These are phyloP conservation scores for Tetragonia tetragonoides DNA, from an alignment of 148 eudicot species.

Conservation along the genomic window DNA sequence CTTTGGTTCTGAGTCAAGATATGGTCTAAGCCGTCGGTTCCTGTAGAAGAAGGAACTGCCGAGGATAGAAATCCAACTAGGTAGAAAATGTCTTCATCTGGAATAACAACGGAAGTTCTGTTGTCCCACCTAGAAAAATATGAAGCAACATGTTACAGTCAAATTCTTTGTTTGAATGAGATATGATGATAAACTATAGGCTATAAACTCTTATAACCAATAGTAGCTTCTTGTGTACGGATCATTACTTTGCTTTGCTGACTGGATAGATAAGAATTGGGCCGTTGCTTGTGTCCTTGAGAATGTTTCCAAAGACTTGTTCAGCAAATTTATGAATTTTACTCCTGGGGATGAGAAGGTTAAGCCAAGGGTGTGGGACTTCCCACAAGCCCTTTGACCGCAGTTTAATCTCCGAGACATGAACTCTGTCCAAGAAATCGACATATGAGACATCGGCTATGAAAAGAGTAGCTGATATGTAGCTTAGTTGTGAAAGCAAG, in stretches of 20 bases:
- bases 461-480: constrained; percentile 64
- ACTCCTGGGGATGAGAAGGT: constrained; percentile 66
- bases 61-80: constrained; percentile 68
- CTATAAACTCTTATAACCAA: background rate
- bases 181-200: background rate
- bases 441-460: constrained; percentile 56
- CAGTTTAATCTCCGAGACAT: constrained; percentile 64
- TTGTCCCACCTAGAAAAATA: constrained; percentile 60
- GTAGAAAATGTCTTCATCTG: constrained; percentile 75
- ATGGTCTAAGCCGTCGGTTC: constrained; percentile 48
- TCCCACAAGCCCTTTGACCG: constrained; percentile 74
- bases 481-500: constrained; percentile 54
- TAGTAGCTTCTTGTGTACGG: background rate
- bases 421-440: constrained; percentile 80
- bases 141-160: background rate
- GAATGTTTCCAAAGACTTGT: constrained; percentile 66
- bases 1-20: constrained; percentile 47
- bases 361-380: constrained; percentile 93
- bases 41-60: constrained; percentile 55
- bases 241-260: constrained; percentile 59
- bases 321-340: constrained; percentile 55
- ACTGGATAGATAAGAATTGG: constrained; percentile 80
- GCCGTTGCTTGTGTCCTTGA: constrained; percentile 60
- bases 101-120: constrained; percentile 65
- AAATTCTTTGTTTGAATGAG: background rate